Base-by-base conservation (phyloP, 2,329 filamentous ascomycete species). In the Microdochium paspali region DNA sequence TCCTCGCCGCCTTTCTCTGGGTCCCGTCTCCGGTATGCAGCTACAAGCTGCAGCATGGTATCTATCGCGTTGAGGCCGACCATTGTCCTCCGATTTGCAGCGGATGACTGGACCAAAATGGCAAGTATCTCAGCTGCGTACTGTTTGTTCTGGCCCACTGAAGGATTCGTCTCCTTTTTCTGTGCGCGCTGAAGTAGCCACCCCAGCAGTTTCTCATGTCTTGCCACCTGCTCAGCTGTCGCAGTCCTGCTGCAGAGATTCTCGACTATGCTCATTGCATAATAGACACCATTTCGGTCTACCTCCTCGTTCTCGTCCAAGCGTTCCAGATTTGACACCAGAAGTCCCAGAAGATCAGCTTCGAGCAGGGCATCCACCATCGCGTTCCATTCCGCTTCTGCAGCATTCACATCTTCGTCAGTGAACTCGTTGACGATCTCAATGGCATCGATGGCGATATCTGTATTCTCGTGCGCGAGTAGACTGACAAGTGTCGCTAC, bases 391-490 rank as follows among this genome's bases (percentile, higher is more conserved):
- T 96, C 82, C 47, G 80, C 80, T 56, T 90, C 83, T 50, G 85
- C 81, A 2, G 87, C 88, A 39, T 83, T 76, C 2, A 95, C 88
- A 60, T 97, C 91, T 61, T 98, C 90, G 58, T 97, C 93, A 13
- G 89, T 94, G 55, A 97, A 71, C 68, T 98, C 93, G 48, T 81
- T 84, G 45, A 98, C 80, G 44, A 96, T 87, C 68, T 97, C 87
- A 45, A 95, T 83, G 1, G 85, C 87, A 53, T 85, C 87, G 57
- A 97, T 95, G 10, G 93, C 90, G 54, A 98, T 94, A 60, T 98
- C 93, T 1, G 90, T 91, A 63, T 98, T 98, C 58, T 98, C 93
- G 63, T 98, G 93, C 15, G 91, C 85, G 44, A 98, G 71, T 46
- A 98, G 67, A 2, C 84, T 80, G 1, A 95, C 88, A 45, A 98